These are phyloP conservation scores for Ogataea angusta DNA, from an alignment of 805 yeast genomes.

Conservation along the genomic window DNA sequence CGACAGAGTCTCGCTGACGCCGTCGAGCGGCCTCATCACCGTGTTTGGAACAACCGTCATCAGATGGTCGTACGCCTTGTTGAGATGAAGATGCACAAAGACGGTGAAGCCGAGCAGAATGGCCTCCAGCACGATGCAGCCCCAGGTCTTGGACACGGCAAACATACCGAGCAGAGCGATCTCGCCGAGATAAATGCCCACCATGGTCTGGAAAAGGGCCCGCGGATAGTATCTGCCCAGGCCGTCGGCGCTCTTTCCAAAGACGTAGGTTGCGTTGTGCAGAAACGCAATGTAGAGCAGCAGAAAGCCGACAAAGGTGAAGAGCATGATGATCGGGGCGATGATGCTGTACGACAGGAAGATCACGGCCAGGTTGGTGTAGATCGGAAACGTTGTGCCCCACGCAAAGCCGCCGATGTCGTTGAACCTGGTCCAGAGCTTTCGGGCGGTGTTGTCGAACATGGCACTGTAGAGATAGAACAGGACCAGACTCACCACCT, in stretches of 20 bases:
- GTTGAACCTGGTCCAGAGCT: conserved; percentile 60
- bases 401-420: conserved; percentile 52
- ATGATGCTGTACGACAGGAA: conserved; percentile 65
- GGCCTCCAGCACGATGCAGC: conserved; percentile 77
- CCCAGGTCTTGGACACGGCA: conserved; percentile 93
- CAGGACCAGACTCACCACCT: conserved; percentile 54
- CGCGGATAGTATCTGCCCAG: conserved; percentile 85
- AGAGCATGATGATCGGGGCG: conserved; percentile 78
- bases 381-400: conserved; percentile 80
- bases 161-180: conserved; percentile 82
- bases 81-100: conserved; percentile 64
- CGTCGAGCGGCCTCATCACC: conserved; percentile 75
- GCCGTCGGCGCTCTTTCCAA: conserved; percentile 62
- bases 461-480: conserved; percentile 56
- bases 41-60: conserved; percentile 61
- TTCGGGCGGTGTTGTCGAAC: conserved; percentile 63
- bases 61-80: conserved; percentile 62
- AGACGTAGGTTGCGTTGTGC: conserved; percentile 73
- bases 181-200: conserved; percentile 86
- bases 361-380: conserved; percentile 68
- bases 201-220: conserved; percentile 83
- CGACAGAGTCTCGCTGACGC: conserved; percentile 61
- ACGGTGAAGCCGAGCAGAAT: conserved; percentile 62
- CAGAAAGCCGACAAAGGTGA: conserved; percentile 67
- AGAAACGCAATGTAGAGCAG: conserved; percentile 73